These are phyloP conservation scores for Lanmaoa pseudosensibilis DNA, from an alignment of 768 basidiomycete genomes.

Conservation along the genomic window DNA sequence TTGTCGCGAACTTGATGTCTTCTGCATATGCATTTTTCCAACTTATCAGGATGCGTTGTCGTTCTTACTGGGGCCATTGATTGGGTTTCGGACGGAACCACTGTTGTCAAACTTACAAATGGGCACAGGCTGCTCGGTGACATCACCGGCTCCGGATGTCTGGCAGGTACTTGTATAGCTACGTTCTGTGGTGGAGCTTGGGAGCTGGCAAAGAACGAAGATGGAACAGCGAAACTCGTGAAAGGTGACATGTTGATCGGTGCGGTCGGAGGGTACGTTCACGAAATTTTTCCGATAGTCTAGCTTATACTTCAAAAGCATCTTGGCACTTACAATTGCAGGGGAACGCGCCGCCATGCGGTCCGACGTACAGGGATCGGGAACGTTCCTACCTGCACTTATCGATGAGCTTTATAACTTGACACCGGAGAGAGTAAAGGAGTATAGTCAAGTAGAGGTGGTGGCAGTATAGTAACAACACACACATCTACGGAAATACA, in stretches of 20 bases:
- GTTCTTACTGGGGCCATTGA: constrained; percentile 80
- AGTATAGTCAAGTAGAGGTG: constrained; percentile 31
- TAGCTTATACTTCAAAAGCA: constrained; percentile 33
- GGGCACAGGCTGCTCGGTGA: constrained; percentile 70
- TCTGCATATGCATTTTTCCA: neutral
- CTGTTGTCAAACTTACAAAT: constrained; percentile 69
- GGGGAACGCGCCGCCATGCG: constrained; percentile 56
- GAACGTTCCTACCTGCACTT: constrained; percentile 63
- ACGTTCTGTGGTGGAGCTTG: constrained; percentile 75
- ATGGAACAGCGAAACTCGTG: constrained; percentile 48
- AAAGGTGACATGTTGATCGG: constrained; percentile 76
- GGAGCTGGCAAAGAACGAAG: constrained; percentile 32
- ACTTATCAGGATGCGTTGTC: constrained; percentile 65
- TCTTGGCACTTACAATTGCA: constrained; percentile 59
- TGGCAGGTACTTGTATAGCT: constrained; percentile 74
- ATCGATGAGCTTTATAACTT: constrained; percentile 60
- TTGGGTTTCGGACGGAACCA: constrained; percentile 79
- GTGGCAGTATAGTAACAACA: neutral
- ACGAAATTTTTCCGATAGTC: neutral
- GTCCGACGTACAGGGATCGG: constrained; percentile 56
- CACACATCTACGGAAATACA: neutral
- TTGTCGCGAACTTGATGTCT: neutral
- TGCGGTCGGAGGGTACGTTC: constrained; percentile 70
- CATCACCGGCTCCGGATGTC: constrained; percentile 91
- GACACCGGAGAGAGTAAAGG: constrained; percentile 37